Base-by-base conservation (phyloP, 352 stramenopile genomes). In the Thalassiosira hispida region DNA sequence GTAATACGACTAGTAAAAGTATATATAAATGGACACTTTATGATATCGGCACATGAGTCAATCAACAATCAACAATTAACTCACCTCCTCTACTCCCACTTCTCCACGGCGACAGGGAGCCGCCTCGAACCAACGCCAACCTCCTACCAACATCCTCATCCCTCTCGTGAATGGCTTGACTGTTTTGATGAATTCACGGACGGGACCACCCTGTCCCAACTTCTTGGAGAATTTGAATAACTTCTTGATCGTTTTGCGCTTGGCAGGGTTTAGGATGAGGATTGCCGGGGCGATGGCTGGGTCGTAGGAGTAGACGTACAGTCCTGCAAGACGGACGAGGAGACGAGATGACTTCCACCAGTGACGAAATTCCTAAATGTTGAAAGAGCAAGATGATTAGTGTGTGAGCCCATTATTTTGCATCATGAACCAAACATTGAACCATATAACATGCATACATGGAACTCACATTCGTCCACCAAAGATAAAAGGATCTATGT, bases 301-400 rank as follows among this genome's bases (percentile, higher is more conserved):
- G 63, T 77, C 64, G n/a, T 76, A 73, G 55, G 70, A 84, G 44
- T 81, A 85, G 20, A 83, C 61, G 60, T 88, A 89, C 8, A 84
- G 67, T 22, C 81, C 84, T 42, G 40, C 77, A 2, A 91, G 40
- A 9, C 85, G 72, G 0, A 90, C 82, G 1, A 91, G 74, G 6
- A 90, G 83, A 74, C 86, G 74, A 31, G 79, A 85, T 11, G 71
- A 84, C 64, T 93, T 93, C 87, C 87, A 93, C 87, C 85, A 93
- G 67, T 93, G 85, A 85, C 84, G 79, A 38, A 90, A 91, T 73
- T 87, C 63, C 70, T 85, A 38, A 60, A n/a, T 51, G 20, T 1
- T n/a, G n/a, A n/a, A n/a, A n/a, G n/a, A 4, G 60, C 35, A 27
- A 25, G 46, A 29, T 4, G 49, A 35, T 53, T 16, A 60, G 31